A percentile compares a stretch with the other conserved stretches of the same genome.
Conservation (phyloP, 2,329 filamentous ascomycete genomes). For the Neopestalotiopsis rosae region DNA sequence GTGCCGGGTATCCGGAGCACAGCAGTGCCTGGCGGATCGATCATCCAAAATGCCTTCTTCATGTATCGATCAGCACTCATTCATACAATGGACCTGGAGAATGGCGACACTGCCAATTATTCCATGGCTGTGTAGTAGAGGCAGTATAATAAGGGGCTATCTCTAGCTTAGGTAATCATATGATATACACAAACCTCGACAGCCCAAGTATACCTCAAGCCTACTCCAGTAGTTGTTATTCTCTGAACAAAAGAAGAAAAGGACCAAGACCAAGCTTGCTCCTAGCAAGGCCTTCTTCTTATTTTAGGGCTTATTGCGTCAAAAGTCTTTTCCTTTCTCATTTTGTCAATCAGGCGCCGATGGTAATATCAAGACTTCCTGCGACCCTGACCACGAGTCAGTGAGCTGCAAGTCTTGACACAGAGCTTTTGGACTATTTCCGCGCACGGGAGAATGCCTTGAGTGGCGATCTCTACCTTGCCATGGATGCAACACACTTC, state of each 20-base stretch:
- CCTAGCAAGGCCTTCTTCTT: background rate
- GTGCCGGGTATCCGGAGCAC: slow-evolving; percentile 8
- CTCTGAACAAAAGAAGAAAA: background rate
- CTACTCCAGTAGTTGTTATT: no score
- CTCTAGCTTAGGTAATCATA: background rate
- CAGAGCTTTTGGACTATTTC: background rate
- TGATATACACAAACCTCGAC: background rate
- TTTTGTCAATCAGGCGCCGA: background rate
- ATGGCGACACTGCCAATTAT: background rate
- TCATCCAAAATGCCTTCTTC: background rate
- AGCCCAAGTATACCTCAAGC: background rate
- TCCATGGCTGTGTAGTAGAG: background rate
- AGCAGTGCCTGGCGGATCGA: background rate
- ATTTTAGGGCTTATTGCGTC: slow-evolving; percentile 1
- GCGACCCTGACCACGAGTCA: background rate
- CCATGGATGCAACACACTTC: background rate
- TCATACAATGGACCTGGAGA: background rate
- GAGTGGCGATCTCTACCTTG: background rate
- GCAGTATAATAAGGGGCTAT: background rate
- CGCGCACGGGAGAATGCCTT: background rate
- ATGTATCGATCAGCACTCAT: background rate
- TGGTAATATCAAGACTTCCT: background rate
- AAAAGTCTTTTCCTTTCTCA: background rate
- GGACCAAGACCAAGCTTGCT: background rate
- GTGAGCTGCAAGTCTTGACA: slow-evolving; percentile 1